Evolutionary conservation across 306 rosid genomes (phyloP), one percentile per base, ranked within the genome.

Genomic region (Spatholobus suberectus): DNA sequence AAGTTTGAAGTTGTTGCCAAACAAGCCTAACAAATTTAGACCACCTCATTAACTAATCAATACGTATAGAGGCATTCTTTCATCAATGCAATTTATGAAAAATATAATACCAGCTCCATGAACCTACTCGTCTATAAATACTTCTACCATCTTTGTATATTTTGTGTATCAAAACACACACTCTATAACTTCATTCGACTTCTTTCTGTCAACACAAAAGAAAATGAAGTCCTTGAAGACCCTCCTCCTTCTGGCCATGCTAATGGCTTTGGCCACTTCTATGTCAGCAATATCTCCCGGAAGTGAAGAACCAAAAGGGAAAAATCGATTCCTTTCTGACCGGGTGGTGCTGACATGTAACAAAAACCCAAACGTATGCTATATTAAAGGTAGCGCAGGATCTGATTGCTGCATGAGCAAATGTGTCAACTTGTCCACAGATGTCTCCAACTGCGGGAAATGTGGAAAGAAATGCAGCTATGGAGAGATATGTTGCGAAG

Each of bases 381-480:
- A 12, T 1, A 70, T 15, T 6, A 73, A 81, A 81, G 86, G 88
- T 5, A 89, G 95, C 54, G 43, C 74, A 0, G 91, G 93, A 1
- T 80, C 82, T 23, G 35, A 83, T 76, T 83, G 86, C 41, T 92
- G 96, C 86, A 71, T 71, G 23, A 87, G 84, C 79, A 84, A 76
- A 65, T 92, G 96, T 58, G 96, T 92, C 4, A 75, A 84, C 23
- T 3, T 87, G 51, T 13, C 62, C n/a, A 67, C 15, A 0, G 93
- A 92, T 52, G 46, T 24, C 13, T 38, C 82, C 41, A 92, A 92
- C 57, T 92, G 97, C 44, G 94, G 97, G 13, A 85, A 5, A 63
- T 92, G 97, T 70, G 94, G 92, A 34, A 90, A 85, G 83, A 90
- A 87, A 78, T 92, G 97, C 54, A 75, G 74, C 66, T 87, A 59